Evolutionary conservation across 495 filamentous ascomycete genomes (phyloP).

Genomic region (Podospora conica): DNA sequence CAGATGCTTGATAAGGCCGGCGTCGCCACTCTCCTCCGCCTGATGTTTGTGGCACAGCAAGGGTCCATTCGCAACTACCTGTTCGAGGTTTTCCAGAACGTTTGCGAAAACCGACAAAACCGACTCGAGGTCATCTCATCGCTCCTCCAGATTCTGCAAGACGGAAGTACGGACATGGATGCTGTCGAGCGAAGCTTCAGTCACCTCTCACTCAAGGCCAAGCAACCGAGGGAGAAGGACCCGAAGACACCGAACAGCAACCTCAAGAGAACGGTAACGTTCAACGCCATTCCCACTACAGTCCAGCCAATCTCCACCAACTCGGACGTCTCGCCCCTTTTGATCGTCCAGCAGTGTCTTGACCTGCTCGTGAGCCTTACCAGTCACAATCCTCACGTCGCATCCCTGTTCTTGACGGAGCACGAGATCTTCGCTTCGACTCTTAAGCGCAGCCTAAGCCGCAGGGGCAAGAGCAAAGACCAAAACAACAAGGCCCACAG

Average conservation of each 20-base stretch:
- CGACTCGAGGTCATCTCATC: conserved; percentile 91
- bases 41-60: conserved; percentile 95
- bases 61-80: conserved; percentile 70
- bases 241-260: conserved; percentile 71
- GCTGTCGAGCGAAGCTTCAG: conserved; percentile 94
- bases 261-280: conserved; percentile 61
- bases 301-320: conserved; percentile 44
- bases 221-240: conserved; percentile 58
- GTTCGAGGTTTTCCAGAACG: conserved; percentile 76
- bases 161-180: conserved; percentile 85
- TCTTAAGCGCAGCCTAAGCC: conserved; percentile 68
- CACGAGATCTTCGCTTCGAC: conserved; percentile 69
- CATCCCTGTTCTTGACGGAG: conserved; percentile 91
- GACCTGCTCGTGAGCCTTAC: conserved; percentile 73
- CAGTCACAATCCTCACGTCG: conserved; percentile 71
- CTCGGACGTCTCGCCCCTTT: conserved; percentile 80
- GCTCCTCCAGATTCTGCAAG: conserved; percentile 89
- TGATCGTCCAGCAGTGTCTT: conserved; percentile 94
- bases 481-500: conserved; percentile 75
- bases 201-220: conserved; percentile 84
- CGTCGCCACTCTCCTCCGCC: conserved; percentile 83
- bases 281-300: conserved; percentile 39
- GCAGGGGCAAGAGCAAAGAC: conserved; percentile 84
- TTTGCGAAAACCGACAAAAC: conserved; percentile 91
- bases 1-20: conserved; percentile 97